Base-by-base conservation (phyloP, 192 early-diverging fungal genomes). In the Coemansia sp. region DNA sequence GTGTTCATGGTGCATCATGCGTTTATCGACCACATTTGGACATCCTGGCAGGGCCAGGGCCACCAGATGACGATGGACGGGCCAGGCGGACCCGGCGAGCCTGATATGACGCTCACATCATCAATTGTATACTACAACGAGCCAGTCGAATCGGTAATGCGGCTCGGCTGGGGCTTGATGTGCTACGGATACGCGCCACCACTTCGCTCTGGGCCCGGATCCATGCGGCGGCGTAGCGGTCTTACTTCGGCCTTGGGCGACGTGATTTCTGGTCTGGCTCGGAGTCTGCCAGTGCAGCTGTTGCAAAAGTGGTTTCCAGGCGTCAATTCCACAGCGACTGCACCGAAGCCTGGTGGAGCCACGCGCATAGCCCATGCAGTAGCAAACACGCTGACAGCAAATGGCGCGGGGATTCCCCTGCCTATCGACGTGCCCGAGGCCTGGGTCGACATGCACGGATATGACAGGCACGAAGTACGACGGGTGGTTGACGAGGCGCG, bases 1-100 rank as follows among this genome's bases (percentile, higher is more conserved):
- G 63, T 56, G 8, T 83, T 83, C 67, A 73, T 66, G 66, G 42
- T 83, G 18, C 82, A 83, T 52, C 82, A 83, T 41, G 63, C 82
- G 35, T 72, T 76, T 59, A 70, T 83, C 18, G 82, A 83, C 35
- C 69, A 70, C 22, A 35, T 83, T 58, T 83, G 82, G 81, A 56
- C 60, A 17, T 69, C 71, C 35, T 82, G 81, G 81, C 82, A 83
- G 72, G 48, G 66, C 56, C 60, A 67, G 62, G 60, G 58, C 57
- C 52, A 62, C 57, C 26, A 62, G 61, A 69, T 65, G 69, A 64
- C 72, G 26, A 74, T 70, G 70, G 66, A 72, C 34, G 76, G 77
- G 3, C 66, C 65, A 15, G 58, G 41, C 21, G 19, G 4, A 18
- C 21, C 44, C 0, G 29, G 58, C 3, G 34, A 33, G 18, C 21